Base-by-base conservation (phyloP, 768 basidiomycete species). In the Myochromella boudieri region DNA sequence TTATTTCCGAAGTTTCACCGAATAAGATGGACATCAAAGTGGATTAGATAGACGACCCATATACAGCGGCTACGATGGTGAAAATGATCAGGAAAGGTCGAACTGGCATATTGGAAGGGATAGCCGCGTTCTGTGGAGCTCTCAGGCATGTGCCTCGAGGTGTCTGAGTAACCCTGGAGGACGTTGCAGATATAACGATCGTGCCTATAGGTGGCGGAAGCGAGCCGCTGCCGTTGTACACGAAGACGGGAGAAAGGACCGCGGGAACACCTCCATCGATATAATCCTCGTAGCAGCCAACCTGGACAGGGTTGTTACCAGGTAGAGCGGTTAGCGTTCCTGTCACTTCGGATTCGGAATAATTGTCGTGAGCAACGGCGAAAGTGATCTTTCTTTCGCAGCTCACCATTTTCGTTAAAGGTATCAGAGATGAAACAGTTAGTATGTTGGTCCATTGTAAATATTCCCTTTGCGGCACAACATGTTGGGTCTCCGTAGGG, bases 341-440 rank as follows among this genome's bases (percentile, higher is more conserved):
- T 9, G 44, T 53, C 11, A 43, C 52, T 53, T n/a, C n/a, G n/a
- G n/a, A n/a, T n/a, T n/a, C n/a, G n/a, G n/a, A n/a, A n/a, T n/a
- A n/a, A n/a, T n/a, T n/a, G n/a, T n/a, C n/a, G n/a, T n/a, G n/a
- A n/a, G n/a, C n/a, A n/a, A n/a, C n/a, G n/a, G n/a, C n/a, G n/a
- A n/a, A n/a, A n/a, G n/a, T n/a, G n/a, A n/a, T n/a, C n/a, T n/a
- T n/a, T n/a, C n/a, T n/a, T 33, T 6, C 10, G 37, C 25, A 7
- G 55, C 66, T 9, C 49, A 72, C 71, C 57, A 33, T 43, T 46
- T 58, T 74, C 72, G 20, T 67, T 57, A 18, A 72, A 54, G 2
- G 61, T 64, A 40, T 62, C 54, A 25, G 68, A 68, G 44, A 69
- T 65, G 38, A 53, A 59, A 60, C 70, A 71, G 39, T 44, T 59